phyloP scores from a whole-genome alignment of 169 alveolate species.

The Plasmodium blacklocki region DNA sequence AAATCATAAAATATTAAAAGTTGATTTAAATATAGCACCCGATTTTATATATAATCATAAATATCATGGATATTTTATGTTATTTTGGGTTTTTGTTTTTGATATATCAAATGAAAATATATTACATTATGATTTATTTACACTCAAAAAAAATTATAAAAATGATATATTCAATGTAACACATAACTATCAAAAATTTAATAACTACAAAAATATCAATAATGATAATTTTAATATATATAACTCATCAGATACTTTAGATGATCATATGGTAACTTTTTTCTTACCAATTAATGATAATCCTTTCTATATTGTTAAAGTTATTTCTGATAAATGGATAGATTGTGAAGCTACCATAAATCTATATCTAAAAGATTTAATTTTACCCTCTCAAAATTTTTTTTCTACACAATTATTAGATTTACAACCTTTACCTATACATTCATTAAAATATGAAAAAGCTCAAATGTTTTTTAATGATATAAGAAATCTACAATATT shows the following conservation, averaged over 20 bases:
- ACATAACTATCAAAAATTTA: not conserved
- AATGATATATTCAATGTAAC: not conserved
- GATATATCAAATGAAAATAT: conserved; percentile 97
- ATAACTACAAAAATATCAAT: not conserved
- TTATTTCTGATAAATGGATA: conserved; percentile 95
- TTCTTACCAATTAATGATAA: conserved; percentile 97
- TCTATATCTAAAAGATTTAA: conserved; percentile 82
- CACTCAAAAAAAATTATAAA: conserved; percentile 75
- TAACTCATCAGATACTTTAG: conserved; percentile 11
- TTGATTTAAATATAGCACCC: conserved; percentile 94
- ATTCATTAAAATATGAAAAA: conserved; percentile 89
- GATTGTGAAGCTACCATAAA: conserved; percentile 84
- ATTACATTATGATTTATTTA: conserved; percentile 94
- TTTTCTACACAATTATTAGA: conserved; percentile 96
- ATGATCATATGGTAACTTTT: conserved; percentile 92
- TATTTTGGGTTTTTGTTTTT: conserved; percentile 97
- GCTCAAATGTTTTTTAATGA: conserved; percentile 87
- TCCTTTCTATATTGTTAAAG: conserved; percentile 93
- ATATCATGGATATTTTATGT: conserved; percentile 95
- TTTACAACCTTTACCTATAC: conserved; percentile 94
- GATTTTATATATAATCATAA: conserved; percentile 95
- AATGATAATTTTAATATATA: not conserved
- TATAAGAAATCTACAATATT: conserved; percentile 46
- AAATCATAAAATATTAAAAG: conserved; percentile 94
- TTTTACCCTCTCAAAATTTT: conserved; percentile 93